Conservation (phyloP, 306 rosid genomes). For the Ammopiptanthus mongolicus region DNA sequence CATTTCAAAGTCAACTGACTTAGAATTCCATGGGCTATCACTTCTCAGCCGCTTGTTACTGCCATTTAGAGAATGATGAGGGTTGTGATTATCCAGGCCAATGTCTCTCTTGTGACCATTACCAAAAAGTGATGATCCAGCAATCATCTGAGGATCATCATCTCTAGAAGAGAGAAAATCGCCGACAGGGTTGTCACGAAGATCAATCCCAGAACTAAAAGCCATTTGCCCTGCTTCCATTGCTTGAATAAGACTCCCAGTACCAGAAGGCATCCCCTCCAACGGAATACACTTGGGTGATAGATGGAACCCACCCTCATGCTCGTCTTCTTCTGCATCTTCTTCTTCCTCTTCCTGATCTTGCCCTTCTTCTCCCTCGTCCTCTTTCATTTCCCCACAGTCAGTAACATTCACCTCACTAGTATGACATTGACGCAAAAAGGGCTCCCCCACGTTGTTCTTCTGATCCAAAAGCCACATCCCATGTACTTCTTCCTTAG, state of each 20-base stretch:
- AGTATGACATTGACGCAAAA: conserved; percentile 50
- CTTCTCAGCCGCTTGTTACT: conserved; percentile 62
- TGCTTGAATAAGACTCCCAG: conserved; percentile 50
- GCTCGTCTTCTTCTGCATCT: conserved; percentile 45
- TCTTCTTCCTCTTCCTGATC: conserved; percentile 43
- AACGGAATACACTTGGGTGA: conserved; percentile 45
- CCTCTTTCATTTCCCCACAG: conserved; percentile 32
- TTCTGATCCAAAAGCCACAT: conserved; percentile 56
- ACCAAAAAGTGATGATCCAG: conserved; percentile 55
- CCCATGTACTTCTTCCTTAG: conserved; percentile 43
- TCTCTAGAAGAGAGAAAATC: conserved; percentile 69
- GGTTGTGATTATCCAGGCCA: conserved; percentile 46
- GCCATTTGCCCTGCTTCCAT: conserved; percentile 50
- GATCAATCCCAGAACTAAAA: conserved; percentile 58
- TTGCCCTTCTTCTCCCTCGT: conserved; percentile 30
- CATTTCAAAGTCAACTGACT: conserved; percentile 44
- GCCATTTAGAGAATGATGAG: conserved; percentile 47
- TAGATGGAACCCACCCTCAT: conserved; percentile 55
- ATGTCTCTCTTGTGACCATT: conserved; percentile 71
- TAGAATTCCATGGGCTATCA: conserved; percentile 60
- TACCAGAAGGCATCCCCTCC: conserved; percentile 64
- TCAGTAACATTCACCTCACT: conserved; percentile 32
- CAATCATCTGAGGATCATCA: conserved; percentile 54
- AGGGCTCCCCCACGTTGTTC: conserved; percentile 30
- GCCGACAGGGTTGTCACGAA: conserved; percentile 49